phyloP scores from a whole-genome alignment of 2,329 filamentous ascomycete genomes.

The Clarireedia monteithiana region DNA sequence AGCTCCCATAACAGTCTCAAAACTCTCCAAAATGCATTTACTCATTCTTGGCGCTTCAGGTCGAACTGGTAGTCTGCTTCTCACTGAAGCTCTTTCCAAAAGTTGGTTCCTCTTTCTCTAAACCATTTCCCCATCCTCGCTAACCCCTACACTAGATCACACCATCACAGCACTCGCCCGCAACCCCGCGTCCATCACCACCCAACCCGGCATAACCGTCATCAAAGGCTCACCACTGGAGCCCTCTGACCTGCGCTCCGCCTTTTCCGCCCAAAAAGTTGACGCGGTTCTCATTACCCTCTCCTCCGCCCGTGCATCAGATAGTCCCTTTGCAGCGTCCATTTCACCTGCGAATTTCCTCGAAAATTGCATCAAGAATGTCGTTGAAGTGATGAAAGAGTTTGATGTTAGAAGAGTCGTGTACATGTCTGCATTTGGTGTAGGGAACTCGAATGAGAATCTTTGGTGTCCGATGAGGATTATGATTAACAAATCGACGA shows the following conservation, averaged over 20 bases:
- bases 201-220: slow-evolving; percentile 31
- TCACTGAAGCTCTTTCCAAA: slow-evolving; percentile 32
- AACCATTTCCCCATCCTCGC: neutral
- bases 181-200: slow-evolving; percentile 29
- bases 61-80: slow-evolving; percentile 37
- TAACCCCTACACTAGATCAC: slow-evolving; percentile 27
- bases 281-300: slow-evolving; percentile 42
- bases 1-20: neutral
- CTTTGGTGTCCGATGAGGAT: slow-evolving; percentile 35
- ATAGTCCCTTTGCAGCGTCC: slow-evolving; percentile 39
- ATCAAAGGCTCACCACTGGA: slow-evolving; percentile 28
- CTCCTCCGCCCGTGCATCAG: slow-evolving; percentile 36
- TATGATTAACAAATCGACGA: slow-evolving; percentile 40
- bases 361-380: neutral
- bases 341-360: neutral
- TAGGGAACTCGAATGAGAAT: slow-evolving; percentile 37
- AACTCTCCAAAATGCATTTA: slow-evolving; percentile 32
- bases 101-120: neutral
- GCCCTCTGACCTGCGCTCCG: neutral
- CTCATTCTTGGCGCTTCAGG: slow-evolving; percentile 39
- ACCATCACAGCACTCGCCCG: slow-evolving; percentile 40
- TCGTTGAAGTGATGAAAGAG: slow-evolving; percentile 30
- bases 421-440: slow-evolving; percentile 43
- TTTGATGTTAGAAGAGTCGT: slow-evolving; percentile 35
- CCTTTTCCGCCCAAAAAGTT: slow-evolving; percentile 16